Conservation (phyloP, 2,329 filamentous ascomycete species). For the Fusarium chlamydosporum region DNA sequence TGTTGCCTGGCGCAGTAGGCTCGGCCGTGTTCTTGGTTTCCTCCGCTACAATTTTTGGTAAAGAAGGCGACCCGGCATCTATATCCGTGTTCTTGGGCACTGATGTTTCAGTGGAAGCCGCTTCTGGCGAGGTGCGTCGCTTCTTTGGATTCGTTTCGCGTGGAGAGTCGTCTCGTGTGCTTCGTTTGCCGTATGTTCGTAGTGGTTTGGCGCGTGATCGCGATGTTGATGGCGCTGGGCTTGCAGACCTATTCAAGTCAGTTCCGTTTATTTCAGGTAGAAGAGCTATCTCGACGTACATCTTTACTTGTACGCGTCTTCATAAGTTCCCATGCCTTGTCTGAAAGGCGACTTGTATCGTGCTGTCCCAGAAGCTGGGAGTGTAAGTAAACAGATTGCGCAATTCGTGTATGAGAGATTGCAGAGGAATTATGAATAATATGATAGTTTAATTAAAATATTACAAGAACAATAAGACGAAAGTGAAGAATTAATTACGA, state of each 20-base stretch:
- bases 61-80: background rate
- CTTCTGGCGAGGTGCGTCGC: conserved; percentile 27
- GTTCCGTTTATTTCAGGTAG: accelerated
- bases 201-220: conserved; percentile 55
- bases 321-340: conserved; percentile 25
- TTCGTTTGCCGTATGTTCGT: conserved; percentile 59
- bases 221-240: conserved; percentile 42
- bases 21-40: background rate
- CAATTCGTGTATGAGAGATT: accelerated
- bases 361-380: background rate
- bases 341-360: background rate
- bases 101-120: background rate
- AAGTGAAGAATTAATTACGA: background rate
- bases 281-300: conserved; percentile 12
- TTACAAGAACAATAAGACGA: background rate
- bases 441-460: background rate
- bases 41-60: background rate
- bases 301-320: background rate
- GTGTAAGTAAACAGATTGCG: too few species aligned
- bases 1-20: background rate
- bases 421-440: background rate
- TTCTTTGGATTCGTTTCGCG: conserved; percentile 47
- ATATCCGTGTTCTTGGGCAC: background rate
- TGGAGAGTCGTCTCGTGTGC: conserved; percentile 48
- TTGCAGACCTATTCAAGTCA: conserved; percentile 52